These are phyloP conservation scores for Tetracladium maxilliforme DNA, from an alignment of 2,329 filamentous ascomycete species.

Conservation along the genomic window DNA sequence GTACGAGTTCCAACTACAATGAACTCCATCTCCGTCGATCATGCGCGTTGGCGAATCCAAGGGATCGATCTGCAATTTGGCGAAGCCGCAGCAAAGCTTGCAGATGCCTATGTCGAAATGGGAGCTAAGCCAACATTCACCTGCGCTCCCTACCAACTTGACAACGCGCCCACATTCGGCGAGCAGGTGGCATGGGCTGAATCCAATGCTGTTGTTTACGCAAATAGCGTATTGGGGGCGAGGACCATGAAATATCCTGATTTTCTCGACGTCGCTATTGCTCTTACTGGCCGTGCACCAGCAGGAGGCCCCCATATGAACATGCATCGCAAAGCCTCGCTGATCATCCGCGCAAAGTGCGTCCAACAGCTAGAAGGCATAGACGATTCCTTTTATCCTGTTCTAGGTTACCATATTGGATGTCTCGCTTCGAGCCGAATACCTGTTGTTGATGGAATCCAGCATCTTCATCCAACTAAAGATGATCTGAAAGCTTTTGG, in stretches of 20 bases:
- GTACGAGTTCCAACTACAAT: conserved; percentile 22
- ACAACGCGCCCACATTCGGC: too few species aligned
- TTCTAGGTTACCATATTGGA: conserved; percentile 22
- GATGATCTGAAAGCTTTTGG: conserved; percentile 26
- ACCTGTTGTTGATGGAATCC: conserved; percentile 19
- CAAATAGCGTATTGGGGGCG: conserved; percentile 28
- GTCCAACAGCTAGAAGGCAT: conserved; percentile 26
- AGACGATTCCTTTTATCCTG: conserved; percentile 21
- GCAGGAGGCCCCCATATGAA: conserved; percentile 28
- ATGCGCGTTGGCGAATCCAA: conserved; percentile 23
- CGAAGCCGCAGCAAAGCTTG: too few species aligned
- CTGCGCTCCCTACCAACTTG: too few species aligned
- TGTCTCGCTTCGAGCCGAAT: conserved; percentile 13
- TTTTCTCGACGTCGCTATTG: conserved; percentile 25
- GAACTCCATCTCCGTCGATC: conserved; percentile 27
- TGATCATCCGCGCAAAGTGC: conserved; percentile 34
- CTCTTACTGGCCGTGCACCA: conserved; percentile 28
- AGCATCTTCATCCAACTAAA: conserved; percentile 7
- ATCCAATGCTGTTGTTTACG: conserved; percentile 28
- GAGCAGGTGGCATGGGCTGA: conserved; percentile 27
- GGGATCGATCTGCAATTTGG: too few species aligned
- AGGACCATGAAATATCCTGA: conserved; percentile 29
- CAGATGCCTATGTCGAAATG: too few species aligned
- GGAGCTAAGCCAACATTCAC: too few species aligned
- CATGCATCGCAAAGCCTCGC: conserved; percentile 34